These are phyloP conservation scores for Anaeramoeba flamelloides DNA, from an alignment of 78 protist genomes.

Conservation along the genomic window DNA sequence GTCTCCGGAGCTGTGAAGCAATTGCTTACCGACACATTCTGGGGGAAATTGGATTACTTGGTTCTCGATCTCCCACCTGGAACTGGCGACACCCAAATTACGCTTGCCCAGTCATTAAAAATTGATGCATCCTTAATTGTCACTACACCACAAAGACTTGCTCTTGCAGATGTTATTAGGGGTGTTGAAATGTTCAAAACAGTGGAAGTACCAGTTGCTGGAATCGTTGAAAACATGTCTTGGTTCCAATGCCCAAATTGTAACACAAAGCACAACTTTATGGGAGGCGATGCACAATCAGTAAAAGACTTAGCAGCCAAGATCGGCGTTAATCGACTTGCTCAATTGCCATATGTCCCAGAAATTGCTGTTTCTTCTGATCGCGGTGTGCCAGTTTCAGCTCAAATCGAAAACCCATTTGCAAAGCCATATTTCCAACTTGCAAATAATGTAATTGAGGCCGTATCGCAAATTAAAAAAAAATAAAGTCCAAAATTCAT, in stretches of 20 bases:
- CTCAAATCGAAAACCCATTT: no score
- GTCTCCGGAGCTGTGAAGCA: background rate
- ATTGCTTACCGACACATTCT: constrained; percentile 11
- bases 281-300: no score
- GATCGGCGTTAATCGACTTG: no score
- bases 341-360: no score
- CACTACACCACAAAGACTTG: constrained; percentile 41
- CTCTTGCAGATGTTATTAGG: constrained; percentile 30
- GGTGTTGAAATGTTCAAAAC: constrained; percentile 35
- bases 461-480: no score
- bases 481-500: no score
- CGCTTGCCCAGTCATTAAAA: constrained; percentile 50
- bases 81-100: constrained; percentile 83
- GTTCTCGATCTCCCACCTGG: constrained; percentile 95
- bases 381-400: no score
- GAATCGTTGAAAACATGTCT: constrained; percentile 76
- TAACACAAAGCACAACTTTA: constrained; percentile 29
- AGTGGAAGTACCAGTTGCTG: constrained; percentile 14
- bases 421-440: no score
- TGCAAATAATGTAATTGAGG: no score
- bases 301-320: no score
- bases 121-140: constrained; percentile 27
- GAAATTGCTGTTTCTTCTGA: no score
- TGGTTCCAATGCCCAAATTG: constrained; percentile 52
- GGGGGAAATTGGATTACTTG: constrained; percentile 74